phyloP scores from a whole-genome alignment of 345 rosid genomes.

The Iberis pinnata region DNA sequence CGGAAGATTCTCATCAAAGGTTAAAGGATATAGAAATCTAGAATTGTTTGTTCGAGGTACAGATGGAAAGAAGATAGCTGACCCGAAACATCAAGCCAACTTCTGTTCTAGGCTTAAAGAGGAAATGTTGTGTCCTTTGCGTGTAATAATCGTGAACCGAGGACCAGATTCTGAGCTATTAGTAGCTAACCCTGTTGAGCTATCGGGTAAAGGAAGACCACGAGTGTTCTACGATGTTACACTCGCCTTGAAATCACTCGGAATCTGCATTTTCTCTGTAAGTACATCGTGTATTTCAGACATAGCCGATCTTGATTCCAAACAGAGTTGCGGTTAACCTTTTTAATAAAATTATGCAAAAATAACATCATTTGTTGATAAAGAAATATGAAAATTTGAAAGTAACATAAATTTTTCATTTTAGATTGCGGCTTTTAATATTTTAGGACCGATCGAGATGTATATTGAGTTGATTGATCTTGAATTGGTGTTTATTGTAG shows the following conservation, averaged over 20 bases:
- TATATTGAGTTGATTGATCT: no score
- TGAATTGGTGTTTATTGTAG: slow-evolving; percentile 21
- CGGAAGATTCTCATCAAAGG: slow-evolving; percentile 52
- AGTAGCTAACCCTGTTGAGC: slow-evolving; percentile 71
- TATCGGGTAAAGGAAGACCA: slow-evolving; percentile 71
- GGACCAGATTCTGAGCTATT: slow-evolving; percentile 70
- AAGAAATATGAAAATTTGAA: no score
- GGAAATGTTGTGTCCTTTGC: slow-evolving; percentile 55
- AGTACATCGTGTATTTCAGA: no score
- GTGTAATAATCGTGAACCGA: slow-evolving; percentile 49
- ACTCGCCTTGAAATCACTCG: slow-evolving; percentile 49
- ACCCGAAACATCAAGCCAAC: slow-evolving; percentile 39
- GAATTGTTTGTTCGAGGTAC: slow-evolving; percentile 57
- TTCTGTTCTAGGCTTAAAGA: slow-evolving; percentile 48
- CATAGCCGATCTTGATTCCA: no score
- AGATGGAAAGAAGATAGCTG: slow-evolving; percentile 60
- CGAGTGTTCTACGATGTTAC: slow-evolving; percentile 70
- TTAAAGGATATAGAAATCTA: slow-evolving; percentile 39
- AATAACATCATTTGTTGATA: no score
- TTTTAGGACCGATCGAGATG: no score
- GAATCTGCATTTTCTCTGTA: slow-evolving; percentile 66
- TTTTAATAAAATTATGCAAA: no score
- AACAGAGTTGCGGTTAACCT: no score
- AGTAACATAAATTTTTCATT: no score
- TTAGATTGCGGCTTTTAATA: no score